A percentile compares a stretch with the other conserved stretches of the same genome.
Evolutionary conservation across 441 rosid species (phyloP).

Genomic region (Flueggea neowawraea): DNA sequence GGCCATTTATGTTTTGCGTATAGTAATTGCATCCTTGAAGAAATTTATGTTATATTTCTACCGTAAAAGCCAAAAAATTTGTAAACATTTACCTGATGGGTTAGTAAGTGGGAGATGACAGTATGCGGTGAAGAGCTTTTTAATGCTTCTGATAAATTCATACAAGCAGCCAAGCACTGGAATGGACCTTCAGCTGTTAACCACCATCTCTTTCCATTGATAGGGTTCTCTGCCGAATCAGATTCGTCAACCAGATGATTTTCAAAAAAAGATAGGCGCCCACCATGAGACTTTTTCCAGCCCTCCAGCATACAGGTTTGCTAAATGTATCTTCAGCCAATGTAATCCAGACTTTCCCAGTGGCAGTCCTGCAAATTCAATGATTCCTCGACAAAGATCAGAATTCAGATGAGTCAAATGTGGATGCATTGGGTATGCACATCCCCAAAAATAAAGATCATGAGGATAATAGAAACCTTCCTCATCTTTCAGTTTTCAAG

Average conservation of each 20-base stretch:
- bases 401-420: constrained; percentile 89
- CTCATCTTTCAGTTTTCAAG: constrained; percentile 83
- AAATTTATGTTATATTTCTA: too few species aligned
- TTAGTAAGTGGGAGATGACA: constrained; percentile 69
- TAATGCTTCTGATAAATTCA: constrained; percentile 76
- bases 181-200: constrained; percentile 95
- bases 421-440: constrained; percentile 98
- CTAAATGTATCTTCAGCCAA: constrained; percentile 92
- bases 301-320: constrained; percentile 85
- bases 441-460: constrained; percentile 95
- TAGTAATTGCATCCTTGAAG: too few species aligned
- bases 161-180: constrained; percentile 93
- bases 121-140: constrained; percentile 69
- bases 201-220: constrained; percentile 90
- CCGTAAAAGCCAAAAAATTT: neutral
- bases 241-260: constrained; percentile 71
- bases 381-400: constrained; percentile 92
- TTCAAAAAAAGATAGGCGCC: constrained; percentile 77
- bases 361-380: constrained; percentile 90
- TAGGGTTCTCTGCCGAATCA: constrained; percentile 88
- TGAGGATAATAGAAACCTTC: constrained; percentile 97
- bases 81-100: constrained; percentile 74
- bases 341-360: constrained; percentile 79
- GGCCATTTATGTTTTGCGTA: too few species aligned
- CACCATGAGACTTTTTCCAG: constrained; percentile 91